phyloP scores from a whole-genome alignment of 2,329 filamentous ascomycete species.

The Lecanicillium sp. region DNA sequence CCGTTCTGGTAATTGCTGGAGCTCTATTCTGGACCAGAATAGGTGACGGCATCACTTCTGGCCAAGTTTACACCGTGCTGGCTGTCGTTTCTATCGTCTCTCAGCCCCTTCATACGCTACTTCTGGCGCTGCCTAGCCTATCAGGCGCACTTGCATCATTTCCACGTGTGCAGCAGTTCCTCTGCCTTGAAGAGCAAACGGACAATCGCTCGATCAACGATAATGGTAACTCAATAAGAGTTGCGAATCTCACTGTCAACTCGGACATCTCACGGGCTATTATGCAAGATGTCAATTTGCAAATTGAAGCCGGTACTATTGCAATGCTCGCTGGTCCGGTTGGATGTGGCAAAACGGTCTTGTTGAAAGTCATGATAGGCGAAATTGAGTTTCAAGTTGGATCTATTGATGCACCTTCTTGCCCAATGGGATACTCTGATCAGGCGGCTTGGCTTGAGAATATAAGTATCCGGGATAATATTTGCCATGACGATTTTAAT shows the following conservation, averaged over 20 bases:
- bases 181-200: background rate
- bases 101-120: background rate
- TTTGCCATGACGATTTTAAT: background rate
- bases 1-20: constrained; percentile 1
- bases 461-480: background rate
- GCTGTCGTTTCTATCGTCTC: background rate
- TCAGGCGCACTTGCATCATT: background rate
- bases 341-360: background rate
- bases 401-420: background rate
- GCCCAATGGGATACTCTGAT: background rate
- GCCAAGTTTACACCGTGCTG: background rate
- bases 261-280: background rate
- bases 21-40: constrained; percentile 2
- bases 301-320: background rate
- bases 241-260: background rate
- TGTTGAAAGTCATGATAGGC: background rate
- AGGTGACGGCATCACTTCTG: background rate
- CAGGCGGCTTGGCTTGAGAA: background rate
- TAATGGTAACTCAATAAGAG: background rate
- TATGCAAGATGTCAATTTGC: background rate
- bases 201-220: background rate
- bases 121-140: background rate
- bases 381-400: background rate
- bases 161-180: background rate
- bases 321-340: background rate